These are phyloP conservation scores for Phlyctochytrium planicorne DNA, from an alignment of 192 early-diverging fungal species.

Conservation along the genomic window DNA sequence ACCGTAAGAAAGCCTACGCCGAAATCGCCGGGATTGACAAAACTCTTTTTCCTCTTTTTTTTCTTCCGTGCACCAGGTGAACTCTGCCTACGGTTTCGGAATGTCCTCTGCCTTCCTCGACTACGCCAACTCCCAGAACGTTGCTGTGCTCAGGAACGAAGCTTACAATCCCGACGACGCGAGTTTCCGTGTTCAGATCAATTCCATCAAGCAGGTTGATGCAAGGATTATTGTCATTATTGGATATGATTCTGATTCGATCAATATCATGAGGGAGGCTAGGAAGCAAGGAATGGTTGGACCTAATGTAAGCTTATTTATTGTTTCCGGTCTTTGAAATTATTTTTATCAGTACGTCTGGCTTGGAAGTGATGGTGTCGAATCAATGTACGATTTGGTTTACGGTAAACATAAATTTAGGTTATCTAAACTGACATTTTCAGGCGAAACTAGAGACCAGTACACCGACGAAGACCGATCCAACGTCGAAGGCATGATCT, in stretches of 20 bases:
- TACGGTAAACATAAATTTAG: conserved; percentile 1
- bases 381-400: neutral
- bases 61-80: too few relatives aligned
- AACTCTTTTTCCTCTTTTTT: too few relatives aligned
- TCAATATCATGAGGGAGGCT: neutral
- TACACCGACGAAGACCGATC: conserved; percentile 1
- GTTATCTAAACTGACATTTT: too few relatives aligned
- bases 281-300: neutral
- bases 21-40: too few relatives aligned
- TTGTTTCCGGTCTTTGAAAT: too few relatives aligned
- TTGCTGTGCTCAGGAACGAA: neutral
- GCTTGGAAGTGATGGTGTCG: neutral
- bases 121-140: neutral
- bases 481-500: conserved; percentile 4
- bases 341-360: neutral
- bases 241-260: neutral
- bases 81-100: conserved; percentile 1
- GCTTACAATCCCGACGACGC: conserved; percentile 5
- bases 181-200: neutral
- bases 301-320: neutral
- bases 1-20: too few relatives aligned
- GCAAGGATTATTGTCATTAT: neutral
- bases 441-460: neutral
- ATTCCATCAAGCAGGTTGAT: neutral
- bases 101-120: neutral